Conservation (phyloP, 2,329 filamentous ascomycete species). For the Stemphylium lycopersici region DNA sequence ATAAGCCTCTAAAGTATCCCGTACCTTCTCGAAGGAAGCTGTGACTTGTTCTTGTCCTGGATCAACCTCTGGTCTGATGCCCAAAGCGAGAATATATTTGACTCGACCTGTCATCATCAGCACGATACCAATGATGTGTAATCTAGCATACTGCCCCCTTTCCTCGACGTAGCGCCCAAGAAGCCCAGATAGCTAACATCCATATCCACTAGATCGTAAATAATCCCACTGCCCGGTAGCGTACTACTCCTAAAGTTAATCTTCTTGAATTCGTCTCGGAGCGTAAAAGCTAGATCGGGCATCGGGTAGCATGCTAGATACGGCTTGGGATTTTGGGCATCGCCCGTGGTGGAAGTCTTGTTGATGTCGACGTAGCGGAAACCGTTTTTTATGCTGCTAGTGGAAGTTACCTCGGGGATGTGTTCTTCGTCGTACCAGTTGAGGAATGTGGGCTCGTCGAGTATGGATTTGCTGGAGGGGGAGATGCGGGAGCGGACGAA, state of each 20-base stretch:
- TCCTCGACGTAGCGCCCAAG: conserved; percentile 17
- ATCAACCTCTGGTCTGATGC: conserved; percentile 22
- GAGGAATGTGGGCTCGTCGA: conserved; percentile 41
- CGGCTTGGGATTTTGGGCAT: conserved; percentile 30
- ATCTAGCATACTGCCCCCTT: background rate
- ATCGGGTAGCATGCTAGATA: conserved; percentile 49
- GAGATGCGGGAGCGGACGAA: conserved; percentile 23
- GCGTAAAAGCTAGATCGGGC: conserved; percentile 45
- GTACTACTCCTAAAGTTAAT: conserved; percentile 44
- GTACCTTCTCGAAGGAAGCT: conserved; percentile 21
- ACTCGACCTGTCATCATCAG: conserved; percentile 12
- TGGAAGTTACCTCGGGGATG: conserved; percentile 47
- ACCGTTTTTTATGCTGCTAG: conserved; percentile 41
- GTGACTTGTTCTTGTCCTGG: conserved; percentile 19
- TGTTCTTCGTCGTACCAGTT: conserved; percentile 52
- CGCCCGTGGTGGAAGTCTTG: conserved; percentile 17
- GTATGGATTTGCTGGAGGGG: conserved; percentile 36
- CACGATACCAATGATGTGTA: background rate
- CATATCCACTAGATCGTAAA: conserved; percentile 41
- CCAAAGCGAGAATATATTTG: conserved; percentile 24
- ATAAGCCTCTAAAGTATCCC: too few relatives aligned
- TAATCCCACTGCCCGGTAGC: conserved; percentile 31
- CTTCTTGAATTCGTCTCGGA: conserved; percentile 42
- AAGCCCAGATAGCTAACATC: conserved; percentile 35
- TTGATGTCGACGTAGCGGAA: conserved; percentile 43